Evolutionary conservation across 192 early-diverging fungal genomes (phyloP).

Genomic region (Mortierella alpina): DNA sequence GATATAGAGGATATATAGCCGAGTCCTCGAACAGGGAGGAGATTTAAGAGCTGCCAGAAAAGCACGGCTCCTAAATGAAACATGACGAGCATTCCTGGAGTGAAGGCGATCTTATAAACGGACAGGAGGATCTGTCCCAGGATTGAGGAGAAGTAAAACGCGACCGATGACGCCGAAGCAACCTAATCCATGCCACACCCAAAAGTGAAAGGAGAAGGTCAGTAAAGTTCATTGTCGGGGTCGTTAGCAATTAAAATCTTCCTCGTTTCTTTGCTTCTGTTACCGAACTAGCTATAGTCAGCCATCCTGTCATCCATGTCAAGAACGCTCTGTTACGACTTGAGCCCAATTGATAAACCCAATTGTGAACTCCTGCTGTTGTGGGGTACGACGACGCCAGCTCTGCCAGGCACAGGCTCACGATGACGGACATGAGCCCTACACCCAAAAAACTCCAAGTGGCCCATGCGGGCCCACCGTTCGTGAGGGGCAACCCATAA

Average conservation of each 20-base stretch:
- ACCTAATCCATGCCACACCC: not conserved
- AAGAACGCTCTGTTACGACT: constrained; percentile 15
- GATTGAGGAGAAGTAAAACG: constrained; percentile 37
- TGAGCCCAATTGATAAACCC: constrained; percentile 33
- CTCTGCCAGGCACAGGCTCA: constrained; percentile 38
- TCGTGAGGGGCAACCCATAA: constrained; percentile 29
- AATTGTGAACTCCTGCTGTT: constrained; percentile 34
- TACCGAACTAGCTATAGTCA: constrained; percentile 39
- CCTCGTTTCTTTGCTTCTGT: not conserved
- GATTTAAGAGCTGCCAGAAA: constrained; percentile 36
- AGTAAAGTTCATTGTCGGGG: not conserved
- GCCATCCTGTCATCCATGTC: constrained; percentile 45
- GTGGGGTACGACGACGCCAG: constrained; percentile 43
- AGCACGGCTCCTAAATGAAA: constrained; percentile 33
- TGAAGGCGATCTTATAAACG: constrained; percentile 13
- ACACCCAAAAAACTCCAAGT: constrained; percentile 39
- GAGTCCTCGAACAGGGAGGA: constrained; percentile 28
- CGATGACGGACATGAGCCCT: constrained; percentile 34
- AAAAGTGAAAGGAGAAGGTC: not conserved
- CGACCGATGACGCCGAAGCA: constrained; percentile 22
- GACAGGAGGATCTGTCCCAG: constrained; percentile 23
- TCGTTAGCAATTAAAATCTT: constrained; percentile 4
- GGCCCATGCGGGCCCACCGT: constrained; percentile 43
- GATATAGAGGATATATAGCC: constrained; percentile 23
- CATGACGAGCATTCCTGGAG: constrained; percentile 41